phyloP scores from a whole-genome alignment of 257 asterid species.

The Solanum tarapatanum region DNA sequence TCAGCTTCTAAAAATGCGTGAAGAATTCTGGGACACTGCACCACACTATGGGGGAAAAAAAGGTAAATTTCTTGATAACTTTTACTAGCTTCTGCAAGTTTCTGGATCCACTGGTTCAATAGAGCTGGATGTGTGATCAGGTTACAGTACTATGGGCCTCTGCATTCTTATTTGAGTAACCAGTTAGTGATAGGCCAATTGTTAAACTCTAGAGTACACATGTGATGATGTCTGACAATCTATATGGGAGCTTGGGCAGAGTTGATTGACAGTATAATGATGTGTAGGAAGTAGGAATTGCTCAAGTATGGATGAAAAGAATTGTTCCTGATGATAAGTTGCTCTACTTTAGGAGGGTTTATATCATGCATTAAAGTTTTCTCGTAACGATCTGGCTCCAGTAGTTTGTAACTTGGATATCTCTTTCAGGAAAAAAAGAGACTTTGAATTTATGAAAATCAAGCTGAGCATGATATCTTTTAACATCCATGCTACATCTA shows the following conservation, averaged over 20 bases:
- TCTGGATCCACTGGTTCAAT: not conserved
- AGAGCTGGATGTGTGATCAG: not conserved
- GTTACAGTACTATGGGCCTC: not conserved
- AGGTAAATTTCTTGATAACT: constrained; percentile 23
- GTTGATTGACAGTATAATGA: not conserved
- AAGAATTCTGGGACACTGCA: constrained; percentile 77
- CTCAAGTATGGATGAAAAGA: not conserved
- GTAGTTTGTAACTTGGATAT: not conserved
- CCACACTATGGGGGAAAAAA: constrained; percentile 72
- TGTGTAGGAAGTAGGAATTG: not conserved
- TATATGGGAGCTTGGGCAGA: not conserved
- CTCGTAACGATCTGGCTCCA: not conserved
- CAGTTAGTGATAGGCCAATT: not conserved
- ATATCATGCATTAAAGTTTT: not conserved
- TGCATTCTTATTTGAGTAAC: not conserved
- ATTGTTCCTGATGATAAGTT: not conserved
- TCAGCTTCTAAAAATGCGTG: constrained; percentile 51
- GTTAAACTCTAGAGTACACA: not conserved
- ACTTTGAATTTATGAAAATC: not conserved
- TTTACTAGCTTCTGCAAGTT: not conserved
- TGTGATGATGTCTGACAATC: not conserved
- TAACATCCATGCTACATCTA: not conserved
- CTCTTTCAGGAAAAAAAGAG: not conserved
- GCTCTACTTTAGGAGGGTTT: not conserved
- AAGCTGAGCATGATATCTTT: not conserved